These are phyloP conservation scores for Notholithocarpus densiflorus DNA, from an alignment of 306 rosid species.

Conservation along the genomic window DNA sequence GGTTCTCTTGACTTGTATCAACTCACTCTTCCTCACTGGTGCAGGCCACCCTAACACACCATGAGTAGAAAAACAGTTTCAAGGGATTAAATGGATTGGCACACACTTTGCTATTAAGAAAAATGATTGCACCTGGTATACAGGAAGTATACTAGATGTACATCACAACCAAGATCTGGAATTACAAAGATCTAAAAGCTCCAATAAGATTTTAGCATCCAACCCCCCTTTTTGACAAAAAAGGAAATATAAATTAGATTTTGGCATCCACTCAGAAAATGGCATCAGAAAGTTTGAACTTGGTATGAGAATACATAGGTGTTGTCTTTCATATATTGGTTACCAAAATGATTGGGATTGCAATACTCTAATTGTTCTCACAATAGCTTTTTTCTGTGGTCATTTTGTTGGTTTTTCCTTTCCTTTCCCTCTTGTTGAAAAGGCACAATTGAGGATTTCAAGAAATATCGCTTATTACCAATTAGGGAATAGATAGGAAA, in stretches of 20 bases:
- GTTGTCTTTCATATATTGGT: neutral
- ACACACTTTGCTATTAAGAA: neutral
- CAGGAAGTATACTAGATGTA: no score
- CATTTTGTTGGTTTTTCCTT: neutral
- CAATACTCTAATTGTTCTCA: neutral
- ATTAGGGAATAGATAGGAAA: neutral
- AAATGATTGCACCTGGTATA: no score
- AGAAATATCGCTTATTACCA: neutral
- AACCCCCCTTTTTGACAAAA: no score
- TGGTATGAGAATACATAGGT: neutral
- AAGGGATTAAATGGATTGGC: neutral
- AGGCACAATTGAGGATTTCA: neutral
- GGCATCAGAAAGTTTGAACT: neutral
- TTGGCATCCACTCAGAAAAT: neutral
- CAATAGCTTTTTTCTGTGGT: neutral
- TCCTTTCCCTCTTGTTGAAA: neutral
- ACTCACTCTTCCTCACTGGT: no score
- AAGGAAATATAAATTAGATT: neutral
- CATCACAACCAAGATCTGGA: no score
- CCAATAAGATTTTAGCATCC: no score
- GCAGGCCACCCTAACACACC: neutral
- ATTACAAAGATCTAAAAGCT: no score
- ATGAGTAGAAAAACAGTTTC: neutral
- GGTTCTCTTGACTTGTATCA: no score
- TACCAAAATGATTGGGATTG: neutral